These are phyloP conservation scores for Microbotryum violaceum DNA, from an alignment of 1,284 basidiomycete genomes.

Conservation along the genomic window DNA sequence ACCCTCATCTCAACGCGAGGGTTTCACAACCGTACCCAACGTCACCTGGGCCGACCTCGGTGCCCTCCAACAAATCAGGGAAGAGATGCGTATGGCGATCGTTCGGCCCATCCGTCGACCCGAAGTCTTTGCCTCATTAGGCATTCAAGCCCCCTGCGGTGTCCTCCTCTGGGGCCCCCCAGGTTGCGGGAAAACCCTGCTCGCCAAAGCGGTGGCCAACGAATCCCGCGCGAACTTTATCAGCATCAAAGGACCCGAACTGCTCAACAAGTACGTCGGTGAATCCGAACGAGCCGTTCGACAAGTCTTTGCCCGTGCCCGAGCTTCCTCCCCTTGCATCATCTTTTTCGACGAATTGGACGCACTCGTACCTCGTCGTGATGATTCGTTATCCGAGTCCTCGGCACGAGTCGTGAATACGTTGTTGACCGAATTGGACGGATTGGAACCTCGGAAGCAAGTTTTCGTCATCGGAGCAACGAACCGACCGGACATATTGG, in stretches of 20 bases:
- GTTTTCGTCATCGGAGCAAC: conserved; percentile 97
- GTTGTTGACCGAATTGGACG: conserved; percentile 90
- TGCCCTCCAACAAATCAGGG: conserved; percentile 73
- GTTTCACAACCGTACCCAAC: conserved; percentile 92
- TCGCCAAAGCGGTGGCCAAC: conserved; percentile 95
- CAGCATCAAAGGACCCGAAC: conserved; percentile 90
- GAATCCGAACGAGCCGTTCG: conserved; percentile 93
- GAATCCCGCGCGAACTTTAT: conserved; percentile 93
- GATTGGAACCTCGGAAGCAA: conserved; percentile 77
- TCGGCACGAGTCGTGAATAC: conserved; percentile 97
- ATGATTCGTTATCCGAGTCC: conserved; percentile 88
- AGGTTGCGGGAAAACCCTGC: conserved; percentile 89
- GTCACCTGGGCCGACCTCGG: conserved; percentile 93
- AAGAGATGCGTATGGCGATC: conserved; percentile 94
- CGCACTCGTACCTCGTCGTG: conserved; percentile 85
- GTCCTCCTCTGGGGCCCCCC: conserved; percentile 98
- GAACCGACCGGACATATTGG: conserved; percentile 98
- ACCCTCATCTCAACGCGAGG: conserved; percentile 93
- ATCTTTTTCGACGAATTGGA: conserved; percentile 97
- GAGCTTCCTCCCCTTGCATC: conserved; percentile 79
- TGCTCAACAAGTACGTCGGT: conserved; percentile 98
- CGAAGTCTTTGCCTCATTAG: conserved; percentile 77
- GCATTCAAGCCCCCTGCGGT: conserved; percentile 78
- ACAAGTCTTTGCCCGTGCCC: conserved; percentile 82
- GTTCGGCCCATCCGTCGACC: conserved; percentile 89